Base-by-base conservation (phyloP, 2,329 filamentous ascomycete species). In the Penicillium sp. region DNA sequence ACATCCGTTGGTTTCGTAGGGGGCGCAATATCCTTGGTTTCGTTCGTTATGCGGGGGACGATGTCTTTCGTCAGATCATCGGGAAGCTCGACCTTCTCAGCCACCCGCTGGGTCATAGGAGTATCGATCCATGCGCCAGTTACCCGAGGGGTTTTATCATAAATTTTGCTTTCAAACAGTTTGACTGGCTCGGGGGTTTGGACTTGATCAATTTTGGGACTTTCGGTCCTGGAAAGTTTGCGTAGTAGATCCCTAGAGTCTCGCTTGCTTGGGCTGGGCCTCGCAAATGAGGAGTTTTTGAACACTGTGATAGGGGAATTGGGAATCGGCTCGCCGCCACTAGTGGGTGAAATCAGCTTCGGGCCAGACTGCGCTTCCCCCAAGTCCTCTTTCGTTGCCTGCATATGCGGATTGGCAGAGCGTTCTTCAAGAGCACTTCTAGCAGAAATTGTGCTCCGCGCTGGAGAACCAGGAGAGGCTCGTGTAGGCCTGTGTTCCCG, bases 101-200 rank as follows among this genome's bases (percentile, higher is more conserved):
- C 41, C 26, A 61, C 54, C 29, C 64, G 63, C 45, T 72, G 69
- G 12, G 71, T 69, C 55, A 73, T 58, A 3, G 73, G 72, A 1
- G 72, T 75, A 55, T 75, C 72, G 31, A 73, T 68, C 71, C 71
- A 75, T 2, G 71, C 72, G 12, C 72, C 72, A 17, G 67, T 68
- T 9, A 74, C 70, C 33, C 68, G 63, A 3, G 72, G 72, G 2
- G 72, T 75, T 53, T 73, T 71, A 31, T 69, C 65, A 32, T 70
- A 68, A 19, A 70, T 61, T 24, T 57, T 62, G 13, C 61, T 58
- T 29, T 65, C 58, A 13, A 59, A 57, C 6, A 58, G 43, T 45
- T 66, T 70, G 22, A 59, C 51, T 40, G 59, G 59, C 33, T 70
- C 64, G 3, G 69, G 70, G 0, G 69, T 72, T 43, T 63, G 60